phyloP scores from a whole-genome alignment of 2,329 filamentous ascomycete species.

The Penicillium nordicum region DNA sequence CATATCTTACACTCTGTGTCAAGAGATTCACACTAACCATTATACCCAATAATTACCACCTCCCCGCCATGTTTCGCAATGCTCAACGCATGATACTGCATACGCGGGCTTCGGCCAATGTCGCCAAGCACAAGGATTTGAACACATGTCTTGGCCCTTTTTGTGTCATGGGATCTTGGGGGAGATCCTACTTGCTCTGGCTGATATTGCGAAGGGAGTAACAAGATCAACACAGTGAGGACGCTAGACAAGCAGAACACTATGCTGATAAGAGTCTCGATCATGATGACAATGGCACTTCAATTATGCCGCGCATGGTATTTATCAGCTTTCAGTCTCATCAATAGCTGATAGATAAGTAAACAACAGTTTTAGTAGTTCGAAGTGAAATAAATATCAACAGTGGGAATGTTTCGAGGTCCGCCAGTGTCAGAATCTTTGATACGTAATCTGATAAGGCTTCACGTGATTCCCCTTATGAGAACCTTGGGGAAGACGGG shows the following conservation, averaged over 20 bases:
- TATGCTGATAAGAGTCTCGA: conserved; percentile 35
- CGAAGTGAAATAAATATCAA: background rate
- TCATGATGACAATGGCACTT: conserved; percentile 25
- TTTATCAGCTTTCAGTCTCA: background rate
- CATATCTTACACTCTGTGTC: background rate
- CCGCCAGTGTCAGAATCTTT: background rate
- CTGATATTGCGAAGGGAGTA: conserved; percentile 53
- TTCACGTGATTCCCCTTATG: conserved; percentile 9
- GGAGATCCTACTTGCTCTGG: conserved; percentile 20
- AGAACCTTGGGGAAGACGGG: conserved; percentile 4
- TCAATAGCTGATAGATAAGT: background rate
- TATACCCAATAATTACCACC: conserved; percentile 85
- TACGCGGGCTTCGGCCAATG: conserved; percentile 90
- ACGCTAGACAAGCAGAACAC: conserved; percentile 47
- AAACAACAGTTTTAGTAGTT: background rate
- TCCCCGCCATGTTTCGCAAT: conserved; percentile 75
- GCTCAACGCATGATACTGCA: conserved; percentile 97
- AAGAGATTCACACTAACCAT: conserved; percentile 52
- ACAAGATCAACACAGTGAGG: conserved; percentile 51
- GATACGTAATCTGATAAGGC: conserved; percentile 8
- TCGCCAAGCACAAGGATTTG: conserved; percentile 92
- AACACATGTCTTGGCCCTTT: conserved; percentile 50
- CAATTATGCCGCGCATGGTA: background rate
- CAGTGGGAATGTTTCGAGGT: background rate
- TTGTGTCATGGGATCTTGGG: conserved; percentile 9